Percentiles rank a stretch among this genome's conserved stretches.
These are phyloP conservation scores for Leishmania braziliensis DNA, from an alignment of 208 protist species.

Conservation along the genomic window DNA sequence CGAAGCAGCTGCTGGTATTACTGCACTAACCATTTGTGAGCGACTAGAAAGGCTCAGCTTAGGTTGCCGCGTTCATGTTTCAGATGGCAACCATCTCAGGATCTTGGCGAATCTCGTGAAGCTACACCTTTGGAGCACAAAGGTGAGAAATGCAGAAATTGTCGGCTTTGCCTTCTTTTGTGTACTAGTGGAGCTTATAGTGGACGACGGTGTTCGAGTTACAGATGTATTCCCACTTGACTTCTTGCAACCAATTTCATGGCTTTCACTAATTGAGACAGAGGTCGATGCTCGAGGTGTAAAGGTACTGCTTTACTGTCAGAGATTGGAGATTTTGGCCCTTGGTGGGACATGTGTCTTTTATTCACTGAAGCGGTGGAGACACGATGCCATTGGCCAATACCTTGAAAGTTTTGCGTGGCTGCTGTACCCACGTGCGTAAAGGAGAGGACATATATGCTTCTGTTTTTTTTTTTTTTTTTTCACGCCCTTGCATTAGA, in stretches of 20 bases:
- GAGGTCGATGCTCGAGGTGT: constrained; percentile 41
- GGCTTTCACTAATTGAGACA: constrained; percentile 49
- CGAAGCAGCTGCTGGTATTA: constrained; percentile 39
- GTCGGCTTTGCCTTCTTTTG: constrained; percentile 31
- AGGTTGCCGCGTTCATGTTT: constrained; percentile 47
- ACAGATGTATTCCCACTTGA: constrained; percentile 44
- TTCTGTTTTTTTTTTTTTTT: neutral
- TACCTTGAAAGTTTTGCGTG: constrained; percentile 39
- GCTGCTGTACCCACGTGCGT: neutral
- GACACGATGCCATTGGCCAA: constrained; percentile 37
- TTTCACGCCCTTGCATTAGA: neutral
- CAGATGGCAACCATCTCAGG: constrained; percentile 47
- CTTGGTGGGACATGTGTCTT: constrained; percentile 38
- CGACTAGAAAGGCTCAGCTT: constrained; percentile 50
- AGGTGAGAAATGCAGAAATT: constrained; percentile 45
- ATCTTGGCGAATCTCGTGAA: constrained; percentile 36
- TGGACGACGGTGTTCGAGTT: constrained; percentile 46
- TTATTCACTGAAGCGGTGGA: constrained; percentile 43
- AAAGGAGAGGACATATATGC: constrained; percentile 15
- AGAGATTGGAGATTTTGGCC: constrained; percentile 44
- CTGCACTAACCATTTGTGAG: constrained; percentile 27
- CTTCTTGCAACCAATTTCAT: constrained; percentile 28
- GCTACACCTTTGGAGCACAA: constrained; percentile 63
- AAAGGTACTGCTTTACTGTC: constrained; percentile 37
- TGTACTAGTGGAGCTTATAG: constrained; percentile 47